Evolutionary conservation across 192 early-diverging fungal genomes (phyloP), one percentile per base, ranked within the genome.

Genomic region (Podila minutissima): DNA sequence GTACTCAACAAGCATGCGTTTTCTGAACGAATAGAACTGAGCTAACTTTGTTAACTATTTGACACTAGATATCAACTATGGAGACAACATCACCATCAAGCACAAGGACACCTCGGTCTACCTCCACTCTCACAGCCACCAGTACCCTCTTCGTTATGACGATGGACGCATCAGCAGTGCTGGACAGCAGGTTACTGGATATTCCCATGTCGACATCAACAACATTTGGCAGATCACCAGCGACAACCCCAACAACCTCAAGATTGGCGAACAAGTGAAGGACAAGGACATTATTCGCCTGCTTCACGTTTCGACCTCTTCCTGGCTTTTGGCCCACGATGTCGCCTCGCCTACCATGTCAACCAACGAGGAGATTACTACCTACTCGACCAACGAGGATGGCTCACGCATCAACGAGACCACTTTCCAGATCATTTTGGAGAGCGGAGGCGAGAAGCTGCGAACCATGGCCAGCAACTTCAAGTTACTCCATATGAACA

Each of bases 151-250:
- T 20, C 89, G 92, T 64, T 98, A 99, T 83, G 93, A 97, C 7
- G 95, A 98, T 84, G 92, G 93, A 51, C 91, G 97, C 20, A 88
- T 99, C 60, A 95, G 93, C 73, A 92, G 89, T 71, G 64, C 72
- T 69, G 94, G 94, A 7, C 95, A 97, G 72, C 97, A 99, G 82
- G 94, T 99, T 17, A 96, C 93, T 15, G 94, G 94, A 58, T 96
- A 95, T 82, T 86, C 87, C 26, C 89, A 93, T 68, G 73, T 82
- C 8, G 96, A 99, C 71, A 68, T 72, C 32, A 96, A 97, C 83
- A 83, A 88, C 51, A 91, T 87, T 72, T 91, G 89, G 87, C 83
- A 86, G 38, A 76, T 86, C 12, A 66, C 84, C 61, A 78, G 75
- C 3, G 78, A 75, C 24, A 72, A 85, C 38, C 31, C 74, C 17